Base-by-base conservation (phyloP, 441 rosid genomes). In the Gossypium schwendimanii region DNA sequence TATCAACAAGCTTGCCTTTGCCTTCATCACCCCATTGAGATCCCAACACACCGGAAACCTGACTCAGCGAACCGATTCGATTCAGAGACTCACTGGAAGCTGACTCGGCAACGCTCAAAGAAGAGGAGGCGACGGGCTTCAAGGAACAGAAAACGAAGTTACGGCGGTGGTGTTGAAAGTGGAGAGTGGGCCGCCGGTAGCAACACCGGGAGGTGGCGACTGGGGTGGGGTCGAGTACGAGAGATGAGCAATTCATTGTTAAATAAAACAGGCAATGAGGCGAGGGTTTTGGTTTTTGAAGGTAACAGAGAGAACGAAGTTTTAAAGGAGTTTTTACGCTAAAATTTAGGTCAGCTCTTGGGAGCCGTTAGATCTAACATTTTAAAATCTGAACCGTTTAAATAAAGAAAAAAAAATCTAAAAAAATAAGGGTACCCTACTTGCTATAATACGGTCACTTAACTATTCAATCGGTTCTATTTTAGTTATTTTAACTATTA, bases 11-110 rank as follows among this genome's bases (percentile, higher is more conserved):
- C 65, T 94, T 94, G 64, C 99, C 99, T 83, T 94, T 92, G 64
- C 98, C 99, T 73, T 94, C 98, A 69, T 91, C 98, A 0, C 98
- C 97, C 97, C 98, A 92, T 72, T 92, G 98, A 45, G 84, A 82
- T 31, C 98, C 97, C 39, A 93, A 75, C 18, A 94, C 98, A 64
- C 94, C 98, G 2, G 98, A 88, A 0, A 92, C 97, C 81, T 90
- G 97, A 71, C 95, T 87, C 73, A 94, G 86, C 6, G 95, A 89
- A 1, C 72, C 87, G 76, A 92, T 87, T 18, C 97, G 87, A 69
- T 49, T 63, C 1, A 73, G 69, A 0, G 85, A 71, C 74, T 85
- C 85, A 49, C 79, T 72, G 75, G 84, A 50, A 54, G 81, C 76
- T 5, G 94, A 74, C 73, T 86, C 85, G 33, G 87, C 75, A 20